Base-by-base conservation (phyloP, 2,329 filamentous ascomycete species). In the Cadophora gregata region DNA sequence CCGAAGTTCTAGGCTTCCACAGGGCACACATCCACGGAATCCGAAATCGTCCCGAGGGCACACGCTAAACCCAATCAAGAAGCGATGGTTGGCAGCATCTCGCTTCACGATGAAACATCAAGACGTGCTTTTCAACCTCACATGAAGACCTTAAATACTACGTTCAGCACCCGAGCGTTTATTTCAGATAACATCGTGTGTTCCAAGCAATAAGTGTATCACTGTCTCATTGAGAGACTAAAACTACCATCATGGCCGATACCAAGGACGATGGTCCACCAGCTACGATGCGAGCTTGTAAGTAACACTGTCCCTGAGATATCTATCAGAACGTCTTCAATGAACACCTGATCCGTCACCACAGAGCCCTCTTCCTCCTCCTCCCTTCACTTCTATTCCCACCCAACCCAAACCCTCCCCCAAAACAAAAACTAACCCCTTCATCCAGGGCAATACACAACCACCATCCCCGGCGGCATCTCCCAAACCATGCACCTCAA, bases 401-500 rank as follows among this genome's bases (percentile, higher is more conserved):
- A n/a, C n/a, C n/a, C n/a, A n/a, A n/a, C n/a, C n/a, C n/a, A n/a
- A n/a, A n/a, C n/a, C n/a, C n/a, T n/a, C n/a, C n/a, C n/a, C n/a
- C n/a, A n/a, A 8, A 6, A 19, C 14, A 16, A 47, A 47, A 12
- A 21, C 42, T 47, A 9, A 47, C 19, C n/a, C 2, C 7, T 4
- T n/a, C 10, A 7, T 9, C 19, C 42, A 63, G 61, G 68, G 71
- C 67, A 71, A 59, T 71, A 68, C 55, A 62, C n/a, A n/a, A n/a
- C 59, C 14, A 66, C 50, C 38, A 66, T 62, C 19, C 51, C 48
- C 4, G 67, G 65, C 21, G 67, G 67, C n/a, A 59, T 71, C 14
- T 66, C 71, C 21, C 64, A 67, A 7, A 68, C 62, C 36, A 58
- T 73, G 29, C 64, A 71, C 21, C 38, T 71, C 59, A 69, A 68